Evolutionary conservation across 176 grass and related monocot genomes (phyloP), one percentile per base, ranked within the genome.

Genomic region (Saccharum officinarum): DNA sequence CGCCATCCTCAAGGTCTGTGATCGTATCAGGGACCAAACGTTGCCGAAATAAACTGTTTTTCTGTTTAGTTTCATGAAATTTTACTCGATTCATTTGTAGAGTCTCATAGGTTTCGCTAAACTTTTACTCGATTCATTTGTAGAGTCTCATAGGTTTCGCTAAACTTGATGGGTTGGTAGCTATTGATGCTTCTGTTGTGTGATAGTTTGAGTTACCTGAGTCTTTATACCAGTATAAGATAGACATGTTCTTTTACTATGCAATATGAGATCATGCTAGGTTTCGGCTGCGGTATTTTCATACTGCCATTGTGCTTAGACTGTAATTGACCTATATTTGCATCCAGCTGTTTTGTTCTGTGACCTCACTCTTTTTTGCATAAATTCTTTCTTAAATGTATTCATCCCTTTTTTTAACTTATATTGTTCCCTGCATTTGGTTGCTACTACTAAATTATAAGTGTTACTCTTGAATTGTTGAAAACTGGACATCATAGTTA

Each of bases 1-100:
- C n/a, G 97, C 93, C 37, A 94, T 99, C 57, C 90, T 99, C 82
- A 99, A 99, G 88, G 93, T 95, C 47, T 83, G 73, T 44, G 57
- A 49, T 76, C n/a, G 26, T 31, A 82, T 42, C 37, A 42, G 68
- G 36, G 39, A 38, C 16, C 30, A 72, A 69, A 14, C 36, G 1
- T 63, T 47, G 15, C 10, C 11, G 1, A 41, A 41, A 34, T 79
- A 64, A 36, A 67, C 7, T n/a, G 41, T 14, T 23, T 5, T 8
- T 45, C 62, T 20, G 4, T 33, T 67, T 44, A 41, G 16, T 79
- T 67, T 80, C 5, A 20, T 33, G 77, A 67, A n/a, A 14, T n/a
- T 40, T 54, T 10, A 25, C 33, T 69, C 2, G 28, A 49, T 71
- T 69, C 7, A n/a, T 54, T 39, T 38, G 22, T 70, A 18, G 31